A percentile compares a stretch with the other conserved stretches of the same genome.
Evolutionary conservation across 2,329 filamentous ascomycete species (phyloP).

Genomic region (Paraphoma chrysanthemicola): DNA sequence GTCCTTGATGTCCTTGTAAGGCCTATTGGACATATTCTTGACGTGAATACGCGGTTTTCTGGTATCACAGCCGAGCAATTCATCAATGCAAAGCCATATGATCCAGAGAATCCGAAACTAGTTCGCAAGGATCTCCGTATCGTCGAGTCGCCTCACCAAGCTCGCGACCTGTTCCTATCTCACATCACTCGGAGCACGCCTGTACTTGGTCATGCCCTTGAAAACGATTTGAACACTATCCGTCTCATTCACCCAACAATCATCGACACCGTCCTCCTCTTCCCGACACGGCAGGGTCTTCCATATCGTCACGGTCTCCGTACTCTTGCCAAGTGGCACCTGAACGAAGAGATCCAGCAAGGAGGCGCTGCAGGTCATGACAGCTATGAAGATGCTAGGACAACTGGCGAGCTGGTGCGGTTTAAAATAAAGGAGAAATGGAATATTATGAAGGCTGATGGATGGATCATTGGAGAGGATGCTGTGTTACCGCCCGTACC

Average conservation of each 20-base stretch:
- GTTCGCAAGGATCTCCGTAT: conserved; percentile 64
- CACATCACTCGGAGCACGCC: conserved; percentile 79
- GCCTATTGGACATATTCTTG: conserved; percentile 82
- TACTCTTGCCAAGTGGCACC: conserved; percentile 70
- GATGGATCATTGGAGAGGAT: conserved; percentile 63
- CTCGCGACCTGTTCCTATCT: conserved; percentile 78
- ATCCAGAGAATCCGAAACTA: conserved; percentile 29
- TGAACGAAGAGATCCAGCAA: conserved; percentile 81
- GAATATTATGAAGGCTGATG: conserved; percentile 68
- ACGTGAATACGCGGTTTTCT: conserved; percentile 91
- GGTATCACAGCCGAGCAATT: conserved; percentile 84
- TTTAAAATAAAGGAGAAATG: conserved; percentile 74
- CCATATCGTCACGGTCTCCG: conserved; percentile 83
- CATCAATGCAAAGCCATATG: conserved; percentile 62
- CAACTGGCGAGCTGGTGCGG: conserved; percentile 85
- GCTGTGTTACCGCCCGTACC: conserved; percentile 41
- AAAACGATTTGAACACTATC: conserved; percentile 90
- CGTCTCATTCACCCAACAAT: conserved; percentile 85
- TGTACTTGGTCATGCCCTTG: conserved; percentile 89
- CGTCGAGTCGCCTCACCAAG: conserved; percentile 75
- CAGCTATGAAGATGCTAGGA: conserved; percentile 87
- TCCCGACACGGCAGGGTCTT: conserved; percentile 77
- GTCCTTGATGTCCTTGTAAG: conserved; percentile 86
- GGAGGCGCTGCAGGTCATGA: conserved; percentile 78
- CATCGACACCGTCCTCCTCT: conserved; percentile 86